phyloP scores from a whole-genome alignment of 441 rosid genomes.

The Populus hybrid region DNA sequence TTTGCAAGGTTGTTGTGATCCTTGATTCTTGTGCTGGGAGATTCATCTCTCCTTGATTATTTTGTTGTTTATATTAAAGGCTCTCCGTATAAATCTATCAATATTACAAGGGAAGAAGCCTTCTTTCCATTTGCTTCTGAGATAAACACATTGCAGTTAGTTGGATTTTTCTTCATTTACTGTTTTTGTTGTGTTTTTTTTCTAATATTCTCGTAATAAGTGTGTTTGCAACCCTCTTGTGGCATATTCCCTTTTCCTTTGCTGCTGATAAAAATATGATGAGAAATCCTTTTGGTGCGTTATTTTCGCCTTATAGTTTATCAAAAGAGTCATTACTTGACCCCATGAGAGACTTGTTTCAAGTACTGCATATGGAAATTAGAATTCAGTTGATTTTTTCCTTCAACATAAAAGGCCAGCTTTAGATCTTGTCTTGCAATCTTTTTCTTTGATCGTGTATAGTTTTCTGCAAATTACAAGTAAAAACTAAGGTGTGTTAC shows the following conservation, averaged over 20 bases:
- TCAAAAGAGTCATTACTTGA: background rate
- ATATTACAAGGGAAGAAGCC: background rate
- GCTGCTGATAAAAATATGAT: background rate
- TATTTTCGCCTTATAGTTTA: background rate
- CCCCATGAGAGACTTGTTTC: background rate
- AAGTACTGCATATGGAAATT: background rate
- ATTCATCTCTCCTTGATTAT: background rate
- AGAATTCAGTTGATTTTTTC: background rate
- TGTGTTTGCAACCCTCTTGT: background rate
- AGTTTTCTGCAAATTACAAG: background rate
- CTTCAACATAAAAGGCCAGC: background rate
- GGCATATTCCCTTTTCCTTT: background rate
- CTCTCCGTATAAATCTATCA: background rate
- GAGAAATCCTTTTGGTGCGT: background rate
- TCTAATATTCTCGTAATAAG: background rate
- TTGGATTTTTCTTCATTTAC: background rate
- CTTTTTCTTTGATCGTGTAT: background rate
- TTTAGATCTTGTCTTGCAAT: background rate
- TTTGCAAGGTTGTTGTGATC: background rate
- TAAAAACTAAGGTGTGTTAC: background rate
- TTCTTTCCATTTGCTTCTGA: background rate
- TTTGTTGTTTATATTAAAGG: background rate
- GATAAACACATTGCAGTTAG: background rate
- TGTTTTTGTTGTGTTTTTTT: background rate
- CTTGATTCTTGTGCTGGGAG: constrained; percentile 1